Percentiles rank a stretch among this genome's conserved stretches.
phyloP scores from a whole-genome alignment of 257 asterid genomes.

The Solanum phureja region DNA sequence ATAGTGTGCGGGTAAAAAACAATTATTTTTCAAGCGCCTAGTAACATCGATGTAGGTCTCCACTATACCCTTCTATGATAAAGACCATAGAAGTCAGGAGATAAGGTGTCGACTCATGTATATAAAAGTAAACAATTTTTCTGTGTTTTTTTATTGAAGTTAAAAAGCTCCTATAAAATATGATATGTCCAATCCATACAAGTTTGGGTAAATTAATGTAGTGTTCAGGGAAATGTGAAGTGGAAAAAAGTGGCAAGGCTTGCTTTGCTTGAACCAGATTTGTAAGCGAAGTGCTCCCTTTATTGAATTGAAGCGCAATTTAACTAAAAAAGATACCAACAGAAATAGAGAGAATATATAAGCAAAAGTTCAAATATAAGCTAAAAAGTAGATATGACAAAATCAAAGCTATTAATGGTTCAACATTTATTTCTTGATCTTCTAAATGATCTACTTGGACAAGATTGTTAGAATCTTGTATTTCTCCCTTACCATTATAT shows the following conservation, averaged over 20 bases:
- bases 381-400: no score
- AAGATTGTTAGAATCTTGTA: neutral
- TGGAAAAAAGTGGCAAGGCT: neutral
- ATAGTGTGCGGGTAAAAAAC: neutral
- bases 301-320: neutral
- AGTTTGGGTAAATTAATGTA: neutral
- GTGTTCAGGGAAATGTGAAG: neutral
- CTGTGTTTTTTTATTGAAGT: neutral
- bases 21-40: neutral
- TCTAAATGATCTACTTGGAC: neutral
- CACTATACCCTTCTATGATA: neutral
- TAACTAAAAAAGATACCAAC: no score
- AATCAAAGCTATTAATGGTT: neutral
- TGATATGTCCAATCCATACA: neutral
- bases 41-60: neutral
- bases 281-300: neutral
- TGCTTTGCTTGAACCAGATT: neutral
- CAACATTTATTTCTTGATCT: neutral
- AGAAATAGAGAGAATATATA: no score
- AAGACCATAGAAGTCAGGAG: neutral
- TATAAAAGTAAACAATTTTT: neutral
- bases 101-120: neutral
- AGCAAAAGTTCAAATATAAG: neutral
- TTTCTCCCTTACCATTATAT: neutral
- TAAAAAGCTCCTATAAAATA: neutral